Evolutionary conservation across 148 eudicot species (phyloP).

Genomic region (Cornus controversa): DNA sequence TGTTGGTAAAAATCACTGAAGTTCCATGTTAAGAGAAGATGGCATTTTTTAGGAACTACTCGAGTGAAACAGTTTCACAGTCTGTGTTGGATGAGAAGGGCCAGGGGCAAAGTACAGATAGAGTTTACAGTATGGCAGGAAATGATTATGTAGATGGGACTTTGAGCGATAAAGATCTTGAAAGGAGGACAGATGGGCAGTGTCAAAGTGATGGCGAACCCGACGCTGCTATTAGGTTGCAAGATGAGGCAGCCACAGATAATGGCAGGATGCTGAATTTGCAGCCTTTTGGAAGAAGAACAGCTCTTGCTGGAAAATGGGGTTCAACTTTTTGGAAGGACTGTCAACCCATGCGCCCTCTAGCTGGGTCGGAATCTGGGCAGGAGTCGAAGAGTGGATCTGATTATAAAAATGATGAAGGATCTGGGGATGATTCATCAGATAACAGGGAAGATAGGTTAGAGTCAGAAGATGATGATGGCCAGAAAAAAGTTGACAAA

Average conservation of each 20-base stretch:
- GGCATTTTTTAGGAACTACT: constrained; percentile 67
- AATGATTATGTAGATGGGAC: constrained; percentile 46
- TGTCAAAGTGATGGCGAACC: constrained; percentile 46
- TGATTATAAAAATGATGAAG: constrained; percentile 65
- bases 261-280: constrained; percentile 38
- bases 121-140: constrained; percentile 43
- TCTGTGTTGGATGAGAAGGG: constrained; percentile 53
- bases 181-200: constrained; percentile 39
- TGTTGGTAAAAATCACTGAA: neutral
- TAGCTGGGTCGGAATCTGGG: constrained; percentile 48
- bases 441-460: constrained; percentile 48
- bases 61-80: constrained; percentile 41
- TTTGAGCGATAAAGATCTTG: constrained; percentile 55
- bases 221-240: constrained; percentile 28
- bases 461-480: constrained; percentile 47
- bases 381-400: constrained; percentile 77
- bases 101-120: constrained; percentile 32
- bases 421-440: constrained; percentile 56
- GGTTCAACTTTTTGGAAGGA: constrained; percentile 84
- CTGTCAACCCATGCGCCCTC: constrained; percentile 44
- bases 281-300: constrained; percentile 47
- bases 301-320: constrained; percentile 52
- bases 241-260: constrained; percentile 30
- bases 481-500: constrained; percentile 46
- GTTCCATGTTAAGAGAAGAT: constrained; percentile 55